Base-by-base conservation (phyloP, 1,284 basidiomycete genomes). In the Chalciporus sp. region DNA sequence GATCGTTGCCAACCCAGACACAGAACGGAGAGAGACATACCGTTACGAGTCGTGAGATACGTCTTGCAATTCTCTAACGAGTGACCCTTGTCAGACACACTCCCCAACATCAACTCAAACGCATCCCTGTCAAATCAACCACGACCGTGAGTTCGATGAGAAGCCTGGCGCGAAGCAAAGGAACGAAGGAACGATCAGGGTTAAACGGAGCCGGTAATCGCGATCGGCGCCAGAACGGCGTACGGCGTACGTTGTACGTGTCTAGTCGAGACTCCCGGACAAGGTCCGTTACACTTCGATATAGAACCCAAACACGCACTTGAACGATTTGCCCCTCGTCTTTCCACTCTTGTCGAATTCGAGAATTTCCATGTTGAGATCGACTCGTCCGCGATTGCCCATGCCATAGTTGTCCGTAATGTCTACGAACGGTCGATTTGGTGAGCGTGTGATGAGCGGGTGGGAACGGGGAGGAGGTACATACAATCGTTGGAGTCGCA, bases 401-500 rank as follows among this genome's bases (percentile, higher is more conserved):
- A 65, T 79, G 74, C 59, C 89, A 70, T 47, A 83, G 71, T 67
- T 57, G 71, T 91, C 88, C 44, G 90, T 92, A 76, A 93, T 69
- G 69, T 86, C 89, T 92, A 61, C 44, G 26, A 26, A 37, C 10
- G n/a, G 35, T 27, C 7, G 8, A 23, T 37, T 17, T 2, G 41
- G 39, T 42, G 19, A 40, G 29, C 27, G 11, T 16, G 17, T 26
- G 28, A 33, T 45, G 50, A n/a, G 44, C 42, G 33, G 26, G 39
- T 6, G 19, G 23, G 14, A 29, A 26, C 33, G 39, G 10, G 20
- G 45, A 41, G 53, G n/a, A 57, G 45, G 12, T 45, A 73, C 86
- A 61, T 68, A 91, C 90, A 94, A 67, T 96, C 94, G 73, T 96
- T 96, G 19, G 90, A 93, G 72, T 96, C 93, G 63, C 82, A 83